These are phyloP conservation scores for Cubamyces sp. DNA, from an alignment of 768 basidiomycete genomes.

Conservation along the genomic window DNA sequence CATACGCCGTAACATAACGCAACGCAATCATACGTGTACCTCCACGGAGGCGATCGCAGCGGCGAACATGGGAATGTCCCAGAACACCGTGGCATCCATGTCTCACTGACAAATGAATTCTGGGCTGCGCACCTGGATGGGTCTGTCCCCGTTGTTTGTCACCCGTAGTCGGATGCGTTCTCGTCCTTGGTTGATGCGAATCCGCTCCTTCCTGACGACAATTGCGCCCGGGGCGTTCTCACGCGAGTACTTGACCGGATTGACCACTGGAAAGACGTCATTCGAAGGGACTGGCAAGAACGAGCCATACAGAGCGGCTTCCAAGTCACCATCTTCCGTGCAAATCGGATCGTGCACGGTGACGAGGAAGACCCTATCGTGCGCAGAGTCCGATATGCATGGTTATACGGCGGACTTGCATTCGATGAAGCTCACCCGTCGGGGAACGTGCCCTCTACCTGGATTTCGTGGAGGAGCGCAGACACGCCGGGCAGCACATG, in stretches of 20 bases:
- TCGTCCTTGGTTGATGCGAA: slow-evolving; percentile 77
- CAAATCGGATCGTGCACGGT: slow-evolving; percentile 96
- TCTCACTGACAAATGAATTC: not conserved
- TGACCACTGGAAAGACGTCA: slow-evolving; percentile 62
- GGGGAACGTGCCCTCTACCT: slow-evolving; percentile 90
- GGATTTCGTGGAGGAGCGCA: slow-evolving; percentile 78
- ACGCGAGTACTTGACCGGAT: slow-evolving; percentile 52
- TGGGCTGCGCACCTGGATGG: slow-evolving; percentile 70
- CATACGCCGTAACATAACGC: not conserved
- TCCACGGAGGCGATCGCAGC: too few relatives aligned
- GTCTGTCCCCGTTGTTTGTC: slow-evolving; percentile 90
- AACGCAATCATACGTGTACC: too few relatives aligned
- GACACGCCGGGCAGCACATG: slow-evolving; percentile 89
- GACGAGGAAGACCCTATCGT: slow-evolving; percentile 88
- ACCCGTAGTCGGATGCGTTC: slow-evolving; percentile 73
- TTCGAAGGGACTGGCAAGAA: slow-evolving; percentile 82
- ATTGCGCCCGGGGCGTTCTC: slow-evolving; percentile 76
- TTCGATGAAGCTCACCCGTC: slow-evolving; percentile 63
- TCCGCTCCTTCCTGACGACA: slow-evolving; percentile 63
- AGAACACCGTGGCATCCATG: too few relatives aligned
- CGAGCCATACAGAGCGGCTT: slow-evolving; percentile 90
- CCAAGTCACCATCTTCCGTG: slow-evolving; percentile 76
- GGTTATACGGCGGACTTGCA: not conserved
- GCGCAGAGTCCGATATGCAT: not conserved
- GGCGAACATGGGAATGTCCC: too few relatives aligned